Conservation (phyloP, 306 rosid species). For the Prunus armeniaca region DNA sequence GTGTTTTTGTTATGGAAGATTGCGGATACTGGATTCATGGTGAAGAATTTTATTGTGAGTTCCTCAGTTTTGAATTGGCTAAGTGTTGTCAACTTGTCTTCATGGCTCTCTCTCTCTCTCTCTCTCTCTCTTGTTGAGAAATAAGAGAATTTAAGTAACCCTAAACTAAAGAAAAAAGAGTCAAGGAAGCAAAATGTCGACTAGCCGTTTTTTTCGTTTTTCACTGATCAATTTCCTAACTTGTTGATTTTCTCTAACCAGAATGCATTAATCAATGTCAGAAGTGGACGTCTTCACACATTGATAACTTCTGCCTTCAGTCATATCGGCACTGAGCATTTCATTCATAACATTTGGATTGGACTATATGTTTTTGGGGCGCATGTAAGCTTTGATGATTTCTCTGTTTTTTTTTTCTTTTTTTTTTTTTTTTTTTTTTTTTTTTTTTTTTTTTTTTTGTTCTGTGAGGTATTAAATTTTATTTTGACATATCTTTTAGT, state of each 20-base stretch:
- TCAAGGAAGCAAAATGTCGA: no score
- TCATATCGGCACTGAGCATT: conserved; percentile 54
- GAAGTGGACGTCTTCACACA: conserved; percentile 74
- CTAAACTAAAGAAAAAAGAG: background rate
- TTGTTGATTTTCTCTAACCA: conserved; percentile 40
- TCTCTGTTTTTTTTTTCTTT: no score
- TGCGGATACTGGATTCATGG: conserved; percentile 55
- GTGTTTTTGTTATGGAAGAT: conserved; percentile 65
- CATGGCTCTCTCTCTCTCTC: no score
- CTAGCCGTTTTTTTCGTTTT: background rate
- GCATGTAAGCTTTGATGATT: conserved; percentile 53
- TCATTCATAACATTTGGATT: conserved; percentile 70
- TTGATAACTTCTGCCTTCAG: conserved; percentile 89
- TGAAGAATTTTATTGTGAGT: conserved; percentile 75
- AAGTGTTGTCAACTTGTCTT: conserved; percentile 5
- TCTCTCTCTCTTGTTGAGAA: background rate
- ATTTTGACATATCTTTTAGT: background rate
- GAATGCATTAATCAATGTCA: conserved; percentile 65
- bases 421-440: background rate
- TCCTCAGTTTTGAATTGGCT: conserved; percentile 18
- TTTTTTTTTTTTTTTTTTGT: background rate
- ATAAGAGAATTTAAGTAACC: background rate
- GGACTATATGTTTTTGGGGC: conserved; percentile 86
- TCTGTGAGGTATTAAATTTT: no score
- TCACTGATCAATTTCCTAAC: conserved; percentile 17